A percentile compares a stretch with the other conserved stretches of the same genome.
phyloP scores from a whole-genome alignment of 176 grass and related monocot genomes.

The Oryza officinalis region DNA sequence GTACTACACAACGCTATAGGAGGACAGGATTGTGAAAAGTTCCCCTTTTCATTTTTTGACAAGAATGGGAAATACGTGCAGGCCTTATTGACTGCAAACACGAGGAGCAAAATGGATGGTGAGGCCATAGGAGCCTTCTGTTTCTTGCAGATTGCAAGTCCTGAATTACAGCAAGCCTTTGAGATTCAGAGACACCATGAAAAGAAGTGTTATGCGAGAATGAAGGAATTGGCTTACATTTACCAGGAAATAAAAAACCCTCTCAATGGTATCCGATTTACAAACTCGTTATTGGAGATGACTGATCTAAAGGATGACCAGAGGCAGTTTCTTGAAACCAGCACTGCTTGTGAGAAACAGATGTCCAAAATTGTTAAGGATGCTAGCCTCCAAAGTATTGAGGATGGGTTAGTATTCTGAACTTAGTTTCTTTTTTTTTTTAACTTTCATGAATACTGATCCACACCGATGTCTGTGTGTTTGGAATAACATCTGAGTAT shows the following conservation, averaged over 20 bases:
- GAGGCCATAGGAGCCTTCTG: slow-evolving; percentile 83
- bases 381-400: slow-evolving; percentile 76
- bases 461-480: background rate
- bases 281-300: slow-evolving; percentile 81
- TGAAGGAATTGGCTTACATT: slow-evolving; percentile 96
- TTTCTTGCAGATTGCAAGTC: slow-evolving; percentile 94
- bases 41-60: slow-evolving; percentile 86
- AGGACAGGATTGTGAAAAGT: slow-evolving; percentile 82
- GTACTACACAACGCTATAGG: slow-evolving; percentile 88
- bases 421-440: slow-evolving; percentile 10
- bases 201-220: slow-evolving; percentile 89
- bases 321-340: slow-evolving; percentile 95
- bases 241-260: slow-evolving; percentile 99
- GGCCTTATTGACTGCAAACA: slow-evolving; percentile 84
- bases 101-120: slow-evolving; percentile 80
- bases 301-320: slow-evolving; percentile 89
- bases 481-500: background rate
- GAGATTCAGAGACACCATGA: slow-evolving; percentile 93
- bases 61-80: slow-evolving; percentile 97
- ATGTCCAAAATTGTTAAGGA: slow-evolving; percentile 87
- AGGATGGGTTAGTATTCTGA: slow-evolving; percentile 69
- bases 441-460: background rate
- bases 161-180: slow-evolving; percentile 89
- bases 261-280: slow-evolving; percentile 87
- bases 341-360: slow-evolving; percentile 84